Percentiles rank a stretch among this genome's conserved stretches.
Evolutionary conservation across 2,329 filamentous ascomycete genomes (phyloP).

Genomic region (Pseudogymnoascus verrucosus): DNA sequence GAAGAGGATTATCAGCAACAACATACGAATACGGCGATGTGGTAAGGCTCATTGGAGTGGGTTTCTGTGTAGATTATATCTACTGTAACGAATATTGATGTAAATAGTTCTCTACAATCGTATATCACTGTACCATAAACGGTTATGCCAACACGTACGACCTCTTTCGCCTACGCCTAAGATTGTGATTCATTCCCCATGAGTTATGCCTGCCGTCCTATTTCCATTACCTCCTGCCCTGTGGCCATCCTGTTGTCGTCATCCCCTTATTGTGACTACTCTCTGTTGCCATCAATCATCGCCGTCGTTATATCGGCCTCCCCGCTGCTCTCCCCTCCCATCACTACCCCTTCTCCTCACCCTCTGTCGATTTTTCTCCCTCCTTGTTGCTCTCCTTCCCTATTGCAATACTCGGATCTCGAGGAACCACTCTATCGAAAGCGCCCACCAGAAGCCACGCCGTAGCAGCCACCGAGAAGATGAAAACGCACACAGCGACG

Average conservation of each 20-base stretch:
- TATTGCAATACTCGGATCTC: not conserved
- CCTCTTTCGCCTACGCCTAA: not conserved
- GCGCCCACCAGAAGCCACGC: not conserved
- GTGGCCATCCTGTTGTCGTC: not conserved
- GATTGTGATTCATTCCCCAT: not conserved
- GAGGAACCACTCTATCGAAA: not conserved
- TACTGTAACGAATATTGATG: conserved; percentile 3
- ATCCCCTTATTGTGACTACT: not conserved
- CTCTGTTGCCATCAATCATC: not conserved
- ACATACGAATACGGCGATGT: not conserved
- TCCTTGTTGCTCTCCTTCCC: not conserved
- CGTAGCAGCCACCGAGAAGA: not conserved
- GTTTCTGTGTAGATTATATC: not conserved
- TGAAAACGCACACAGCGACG: not conserved
- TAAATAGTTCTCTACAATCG: not conserved
- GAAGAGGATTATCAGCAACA: not conserved
- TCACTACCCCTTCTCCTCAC: not conserved
- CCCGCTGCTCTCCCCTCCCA: not conserved
- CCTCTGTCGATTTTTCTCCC: not conserved
- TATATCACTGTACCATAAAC: not conserved
- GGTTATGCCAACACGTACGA: not conserved
- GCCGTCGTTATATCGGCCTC: not conserved
- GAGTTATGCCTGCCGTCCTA: not conserved
- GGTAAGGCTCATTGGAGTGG: not conserved
- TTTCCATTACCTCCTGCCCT: not conserved